These are phyloP conservation scores for Eucalyptus caleyi DNA, from an alignment of 345 rosid species.

Conservation along the genomic window DNA sequence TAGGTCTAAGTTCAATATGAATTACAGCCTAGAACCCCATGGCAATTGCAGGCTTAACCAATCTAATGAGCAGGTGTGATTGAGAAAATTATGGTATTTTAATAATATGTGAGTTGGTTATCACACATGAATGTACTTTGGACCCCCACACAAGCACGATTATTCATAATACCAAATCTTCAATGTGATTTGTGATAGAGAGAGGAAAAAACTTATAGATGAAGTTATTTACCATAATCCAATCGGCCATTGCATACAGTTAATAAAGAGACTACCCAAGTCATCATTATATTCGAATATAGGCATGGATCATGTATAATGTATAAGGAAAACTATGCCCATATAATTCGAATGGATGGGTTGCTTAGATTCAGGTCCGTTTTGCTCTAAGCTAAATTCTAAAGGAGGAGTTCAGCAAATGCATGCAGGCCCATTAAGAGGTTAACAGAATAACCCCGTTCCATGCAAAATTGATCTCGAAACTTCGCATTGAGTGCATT, in stretches of 20 bases:
- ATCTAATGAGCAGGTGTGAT: not conserved
- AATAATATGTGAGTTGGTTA: not conserved
- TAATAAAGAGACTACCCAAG: too few relatives aligned
- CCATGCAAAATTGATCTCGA: not conserved
- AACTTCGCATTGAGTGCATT: too few relatives aligned
- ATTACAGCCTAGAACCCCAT: not conserved
- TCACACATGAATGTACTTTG: not conserved
- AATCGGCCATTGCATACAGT: conserved; percentile 2
- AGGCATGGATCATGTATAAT: too few relatives aligned
- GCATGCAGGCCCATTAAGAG: not conserved
- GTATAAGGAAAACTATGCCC: too few relatives aligned
- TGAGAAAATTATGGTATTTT: not conserved
- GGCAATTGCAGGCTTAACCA: not conserved
- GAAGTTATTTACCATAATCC: conserved; percentile 45
- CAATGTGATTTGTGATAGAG: not conserved
- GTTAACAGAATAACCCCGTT: not conserved
- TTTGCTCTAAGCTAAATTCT: not conserved
- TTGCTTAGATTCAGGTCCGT: rapidly evolving
- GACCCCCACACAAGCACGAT: too few relatives aligned
- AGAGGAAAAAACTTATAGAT: not conserved
- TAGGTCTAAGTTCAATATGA: not conserved
- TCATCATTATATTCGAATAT: too few relatives aligned
- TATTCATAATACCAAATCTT: not conserved
- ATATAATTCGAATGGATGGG: too few relatives aligned
- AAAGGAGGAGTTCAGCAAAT: not conserved